Evolutionary conservation across 192 early-diverging fungal species (phyloP).

Genomic region (Linnemannia hyalina): DNA sequence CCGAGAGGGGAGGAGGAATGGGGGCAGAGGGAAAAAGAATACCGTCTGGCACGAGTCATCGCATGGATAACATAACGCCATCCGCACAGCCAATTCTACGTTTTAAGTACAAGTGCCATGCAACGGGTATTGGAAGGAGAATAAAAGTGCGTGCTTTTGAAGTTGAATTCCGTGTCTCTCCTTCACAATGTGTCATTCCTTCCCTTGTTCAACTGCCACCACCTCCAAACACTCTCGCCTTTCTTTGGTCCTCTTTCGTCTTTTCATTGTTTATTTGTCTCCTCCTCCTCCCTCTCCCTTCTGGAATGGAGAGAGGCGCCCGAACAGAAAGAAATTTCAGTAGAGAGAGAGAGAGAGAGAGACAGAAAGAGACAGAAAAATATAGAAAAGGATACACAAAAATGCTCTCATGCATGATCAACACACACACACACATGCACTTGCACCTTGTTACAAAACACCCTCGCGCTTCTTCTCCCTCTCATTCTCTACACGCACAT

Average conservation of each 20-base stretch:
- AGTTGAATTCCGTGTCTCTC: constrained; percentile 6
- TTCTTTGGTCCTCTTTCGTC: constrained; percentile 2
- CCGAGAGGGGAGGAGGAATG: too few species aligned
- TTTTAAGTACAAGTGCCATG: too few species aligned
- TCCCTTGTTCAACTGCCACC: too few species aligned
- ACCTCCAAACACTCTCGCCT: neutral
- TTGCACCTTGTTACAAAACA: neutral
- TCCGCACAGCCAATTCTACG: constrained; percentile 9
- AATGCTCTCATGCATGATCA: constrained; percentile 4
- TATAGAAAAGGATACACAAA: neutral
- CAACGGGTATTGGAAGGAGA: neutral
- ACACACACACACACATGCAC: neutral
- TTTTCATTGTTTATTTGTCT: neutral
- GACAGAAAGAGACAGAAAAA: neutral
- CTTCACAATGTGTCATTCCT: neutral
- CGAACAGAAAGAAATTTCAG: neutral
- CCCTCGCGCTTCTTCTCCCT: neutral
- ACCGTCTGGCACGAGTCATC: neutral
- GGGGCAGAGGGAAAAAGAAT: neutral
- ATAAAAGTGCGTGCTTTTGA: constrained; percentile 34
- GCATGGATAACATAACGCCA: neutral
- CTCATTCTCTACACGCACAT: neutral
- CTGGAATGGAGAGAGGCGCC: too few species aligned
- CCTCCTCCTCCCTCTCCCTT: neutral
- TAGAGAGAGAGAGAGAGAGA: too few species aligned